phyloP scores from a whole-genome alignment of 768 basidiomycete genomes.

The Porpolomopsis calyptriformis region DNA sequence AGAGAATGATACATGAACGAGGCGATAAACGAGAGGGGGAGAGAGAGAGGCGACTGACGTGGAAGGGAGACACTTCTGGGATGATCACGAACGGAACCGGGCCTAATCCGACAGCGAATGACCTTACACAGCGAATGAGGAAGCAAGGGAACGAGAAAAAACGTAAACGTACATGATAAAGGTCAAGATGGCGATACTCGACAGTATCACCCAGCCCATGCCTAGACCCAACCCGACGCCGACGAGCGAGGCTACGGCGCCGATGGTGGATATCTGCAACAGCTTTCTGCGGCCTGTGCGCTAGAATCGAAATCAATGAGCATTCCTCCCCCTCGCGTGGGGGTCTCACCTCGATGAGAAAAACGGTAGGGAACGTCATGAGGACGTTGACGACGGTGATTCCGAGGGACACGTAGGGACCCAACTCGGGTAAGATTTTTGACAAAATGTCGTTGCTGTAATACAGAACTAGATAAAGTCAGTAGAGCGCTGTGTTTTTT shows the following conservation, averaged over 20 bases:
- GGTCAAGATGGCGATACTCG: conserved; percentile 63
- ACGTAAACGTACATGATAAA: conserved; percentile 62
- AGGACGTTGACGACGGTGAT: conserved; percentile 77
- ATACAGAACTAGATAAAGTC: conserved; percentile 57
- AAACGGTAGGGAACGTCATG: conserved; percentile 79
- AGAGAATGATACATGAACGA: conserved; percentile 7
- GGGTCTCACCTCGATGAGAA: conserved; percentile 69
- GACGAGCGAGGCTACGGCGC: conserved; percentile 55
- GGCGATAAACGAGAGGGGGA: not conserved
- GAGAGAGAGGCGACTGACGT: conserved; percentile 37
- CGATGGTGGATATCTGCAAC: conserved; percentile 53
- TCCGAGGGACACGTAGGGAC: conserved; percentile 73
- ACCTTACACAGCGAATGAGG: conserved; percentile 31
- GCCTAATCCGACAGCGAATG: conserved; percentile 84
- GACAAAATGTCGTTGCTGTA: conserved; percentile 85
- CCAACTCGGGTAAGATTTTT: conserved; percentile 66
- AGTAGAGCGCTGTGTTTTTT: conserved; percentile 7
- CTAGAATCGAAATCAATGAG: conserved; percentile 27
- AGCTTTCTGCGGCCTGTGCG: conserved; percentile 64
- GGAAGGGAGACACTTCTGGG: conserved; percentile 74
- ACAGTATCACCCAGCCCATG: conserved; percentile 43
- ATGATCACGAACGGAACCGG: conserved; percentile 91
- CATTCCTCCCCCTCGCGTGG: not conserved
- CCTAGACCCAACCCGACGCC: conserved; percentile 65
- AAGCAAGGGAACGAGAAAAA: not conserved